Base-by-base conservation (phyloP, 352 stramenopile genomes). In the Phytophthora megakarya region DNA sequence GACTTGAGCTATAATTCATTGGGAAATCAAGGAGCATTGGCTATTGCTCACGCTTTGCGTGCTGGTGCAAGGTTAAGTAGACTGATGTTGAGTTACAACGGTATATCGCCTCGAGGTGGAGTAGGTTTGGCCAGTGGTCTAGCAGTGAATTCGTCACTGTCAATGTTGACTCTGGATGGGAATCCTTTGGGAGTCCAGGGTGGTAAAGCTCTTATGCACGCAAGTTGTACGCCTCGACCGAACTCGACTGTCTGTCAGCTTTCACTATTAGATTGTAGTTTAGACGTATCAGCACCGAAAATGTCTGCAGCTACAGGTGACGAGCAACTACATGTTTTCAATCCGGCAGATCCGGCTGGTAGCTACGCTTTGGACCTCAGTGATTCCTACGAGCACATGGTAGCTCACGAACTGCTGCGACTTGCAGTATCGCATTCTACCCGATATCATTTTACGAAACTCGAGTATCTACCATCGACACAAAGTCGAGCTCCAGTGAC, bases 311-410 rank as follows among this genome's bases (percentile, higher is more conserved):
- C 63, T 11, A 70, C 52, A 16, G 56, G 40, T 10, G 49, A 65
- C 40, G 54, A 75, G 42, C 56, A 73, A 25, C 43, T 81, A 33
- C 70, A 72, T n/a, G 57, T 83, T 16, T 95, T 93, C 58, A 86
- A 93, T 21, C 72, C 78, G 0, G 71, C 52, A 3, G 69, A 90
- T 25, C 82, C 82, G 13, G 75, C 66, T 1, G 84, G 85, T 4
- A 65, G 63, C 25, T 95, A 93, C 53, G 28, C 66, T 0, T 58
- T 95, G 0, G 74, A 90, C 28, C 54, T 93, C n/a, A 73, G 68
- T 15, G 80, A 90, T 26, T 74, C 86, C 5, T 95, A 92, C 60
- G 84, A 92, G 38, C 63, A 83, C 59, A 89, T 90, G 72, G 84
- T 95, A 16, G 80, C 81, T 0, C 76, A 85, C 21, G 80, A 91